A percentile compares a stretch with the other conserved stretches of the same genome.
Evolutionary conservation across 2,329 filamentous ascomycete species (phyloP).

Genomic region (Penicillium occitanis): DNA sequence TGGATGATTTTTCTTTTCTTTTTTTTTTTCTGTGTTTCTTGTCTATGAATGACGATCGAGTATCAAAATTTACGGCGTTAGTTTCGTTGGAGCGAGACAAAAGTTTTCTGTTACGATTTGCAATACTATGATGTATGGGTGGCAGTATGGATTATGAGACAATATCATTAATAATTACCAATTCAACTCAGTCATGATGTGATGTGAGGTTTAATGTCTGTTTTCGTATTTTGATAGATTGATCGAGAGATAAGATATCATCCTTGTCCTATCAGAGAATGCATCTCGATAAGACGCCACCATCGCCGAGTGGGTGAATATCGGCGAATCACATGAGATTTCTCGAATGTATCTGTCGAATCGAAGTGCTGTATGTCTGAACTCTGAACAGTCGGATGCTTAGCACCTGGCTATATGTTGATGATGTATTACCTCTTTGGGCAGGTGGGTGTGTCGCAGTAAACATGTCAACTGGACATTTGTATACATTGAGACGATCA

Average conservation of each 20-base stretch:
- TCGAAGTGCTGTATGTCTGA: not conserved
- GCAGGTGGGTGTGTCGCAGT: not conserved
- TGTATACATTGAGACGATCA: not conserved
- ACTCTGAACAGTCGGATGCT: not conserved
- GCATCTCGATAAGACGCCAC: constrained; percentile 4
- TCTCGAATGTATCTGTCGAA: not conserved
- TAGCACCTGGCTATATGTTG: not conserved
- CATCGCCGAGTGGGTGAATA: not conserved
- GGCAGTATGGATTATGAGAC: not conserved
- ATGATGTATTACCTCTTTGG: not conserved
- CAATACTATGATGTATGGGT: not conserved
- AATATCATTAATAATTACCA: constrained; percentile 5
- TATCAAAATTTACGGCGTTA: constrained; percentile 3
- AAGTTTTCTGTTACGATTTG: not conserved
- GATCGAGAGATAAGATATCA: not conserved
- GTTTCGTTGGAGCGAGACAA: not conserved
- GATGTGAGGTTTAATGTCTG: too few relatives aligned
- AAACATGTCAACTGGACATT: not conserved
- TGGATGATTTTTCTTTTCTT: not conserved
- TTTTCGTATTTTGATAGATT: too few relatives aligned
- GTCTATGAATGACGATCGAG: constrained; percentile 9
- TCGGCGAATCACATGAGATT: not conserved
- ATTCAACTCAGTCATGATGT: not conserved
- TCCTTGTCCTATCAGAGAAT: not conserved
- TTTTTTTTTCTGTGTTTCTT: not conserved